phyloP scores from a whole-genome alignment of 129 eudicot species.

The Erigeron canadensis region DNA sequence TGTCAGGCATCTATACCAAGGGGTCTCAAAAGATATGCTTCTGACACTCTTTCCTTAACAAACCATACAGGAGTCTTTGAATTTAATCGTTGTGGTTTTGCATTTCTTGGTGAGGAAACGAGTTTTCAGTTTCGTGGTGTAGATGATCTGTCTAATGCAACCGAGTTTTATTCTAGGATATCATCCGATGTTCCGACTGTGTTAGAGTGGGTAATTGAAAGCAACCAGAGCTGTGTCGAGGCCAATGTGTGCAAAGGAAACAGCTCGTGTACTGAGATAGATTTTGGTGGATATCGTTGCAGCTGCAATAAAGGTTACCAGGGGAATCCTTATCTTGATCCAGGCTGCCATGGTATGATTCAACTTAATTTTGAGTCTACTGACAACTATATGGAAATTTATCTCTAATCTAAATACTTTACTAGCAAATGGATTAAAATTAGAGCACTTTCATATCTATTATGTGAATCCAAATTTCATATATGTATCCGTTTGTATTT shows the following conservation, averaged over 20 bases:
- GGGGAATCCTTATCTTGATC: conserved; percentile 50
- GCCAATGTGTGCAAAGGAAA: conserved; percentile 31
- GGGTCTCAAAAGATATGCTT: background rate
- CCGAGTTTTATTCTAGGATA: conserved; percentile 9
- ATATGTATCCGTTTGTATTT: too few relatives aligned
- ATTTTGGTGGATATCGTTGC: conserved; percentile 46
- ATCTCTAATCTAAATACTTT: too few relatives aligned
- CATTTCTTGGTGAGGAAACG: conserved; percentile 37
- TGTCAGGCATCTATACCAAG: conserved; percentile 15
- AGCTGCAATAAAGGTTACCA: conserved; percentile 36
- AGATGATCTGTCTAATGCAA: conserved; percentile 19
- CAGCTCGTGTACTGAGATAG: conserved; percentile 29
- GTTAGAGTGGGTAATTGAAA: conserved; percentile 39
- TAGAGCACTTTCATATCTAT: too few relatives aligned
- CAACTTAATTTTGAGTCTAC: too few relatives aligned
- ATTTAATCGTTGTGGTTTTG: conserved; percentile 12
- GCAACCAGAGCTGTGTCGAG: conserved; percentile 23
- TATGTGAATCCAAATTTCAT: too few relatives aligned
- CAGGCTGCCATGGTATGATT: conserved; percentile 42
- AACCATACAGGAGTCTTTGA: background rate
- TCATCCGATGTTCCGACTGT: conserved; percentile 26
- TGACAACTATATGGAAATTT: too few relatives aligned
- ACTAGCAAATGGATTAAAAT: too few relatives aligned
- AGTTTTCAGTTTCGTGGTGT: conserved; percentile 10
- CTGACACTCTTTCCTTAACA: background rate